A percentile compares a stretch with the other conserved stretches of the same genome.
phyloP scores from a whole-genome alignment of 345 rosid species.

The Iberis pinnata region DNA sequence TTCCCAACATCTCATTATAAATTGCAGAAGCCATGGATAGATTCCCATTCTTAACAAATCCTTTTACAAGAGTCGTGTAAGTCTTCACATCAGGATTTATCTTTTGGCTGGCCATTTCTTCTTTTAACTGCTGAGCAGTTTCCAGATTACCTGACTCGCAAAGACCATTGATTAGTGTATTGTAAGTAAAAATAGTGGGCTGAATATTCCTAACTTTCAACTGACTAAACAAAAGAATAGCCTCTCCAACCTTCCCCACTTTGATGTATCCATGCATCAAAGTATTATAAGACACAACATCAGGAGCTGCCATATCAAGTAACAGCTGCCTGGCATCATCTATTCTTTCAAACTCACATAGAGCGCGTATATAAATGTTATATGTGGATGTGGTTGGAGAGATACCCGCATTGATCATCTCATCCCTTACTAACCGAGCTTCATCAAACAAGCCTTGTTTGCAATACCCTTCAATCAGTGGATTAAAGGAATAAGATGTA shows the following conservation, averaged over 20 bases:
- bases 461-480: conserved; percentile 49
- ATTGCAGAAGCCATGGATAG: conserved; percentile 38
- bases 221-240: conserved; percentile 56
- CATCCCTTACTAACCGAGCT: conserved; percentile 42
- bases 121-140: conserved; percentile 51
- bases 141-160: conserved; percentile 52
- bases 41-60: conserved; percentile 48
- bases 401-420: conserved; percentile 44
- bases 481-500: conserved; percentile 48
- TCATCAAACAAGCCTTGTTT: conserved; percentile 45
- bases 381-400: conserved; percentile 39
- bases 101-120: conserved; percentile 44
- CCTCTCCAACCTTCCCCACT: conserved; percentile 45
- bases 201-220: conserved; percentile 33
- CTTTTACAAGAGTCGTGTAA: conserved; percentile 55
- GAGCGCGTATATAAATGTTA: conserved; percentile 43
- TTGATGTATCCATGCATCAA: conserved; percentile 56
- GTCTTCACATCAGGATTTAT: conserved; percentile 57
- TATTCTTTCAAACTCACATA: conserved; percentile 45
- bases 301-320: conserved; percentile 41
- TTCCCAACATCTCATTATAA: conserved; percentile 51
- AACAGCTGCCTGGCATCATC: conserved; percentile 45
- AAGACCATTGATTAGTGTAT: conserved; percentile 58
- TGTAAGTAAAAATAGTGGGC: conserved; percentile 53
- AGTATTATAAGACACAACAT: conserved; percentile 61